phyloP scores from a whole-genome alignment of 257 asterid genomes.

The Voacanga thouarsii region DNA sequence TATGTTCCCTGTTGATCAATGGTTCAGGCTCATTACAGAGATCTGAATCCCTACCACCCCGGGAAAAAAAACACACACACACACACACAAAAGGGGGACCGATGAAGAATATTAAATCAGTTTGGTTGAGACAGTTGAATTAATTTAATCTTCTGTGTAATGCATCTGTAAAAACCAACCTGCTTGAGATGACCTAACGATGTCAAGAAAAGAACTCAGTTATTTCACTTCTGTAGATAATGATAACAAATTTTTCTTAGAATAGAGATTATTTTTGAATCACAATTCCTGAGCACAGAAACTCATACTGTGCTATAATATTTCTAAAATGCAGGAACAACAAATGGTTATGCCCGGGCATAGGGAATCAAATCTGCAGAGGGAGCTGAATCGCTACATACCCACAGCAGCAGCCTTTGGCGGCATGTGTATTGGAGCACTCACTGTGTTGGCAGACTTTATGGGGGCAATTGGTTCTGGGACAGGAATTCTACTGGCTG shows the following conservation, averaged over 20 bases:
- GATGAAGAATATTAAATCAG: neutral
- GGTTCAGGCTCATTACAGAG: no score
- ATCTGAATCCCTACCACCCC: neutral
- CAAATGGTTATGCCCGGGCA: conserved; percentile 90
- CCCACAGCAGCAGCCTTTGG: conserved; percentile 82
- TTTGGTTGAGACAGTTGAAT: neutral
- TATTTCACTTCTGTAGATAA: neutral
- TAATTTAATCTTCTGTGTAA: neutral
- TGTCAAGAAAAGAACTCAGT: neutral
- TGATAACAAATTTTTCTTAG: neutral
- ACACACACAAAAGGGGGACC: no score
- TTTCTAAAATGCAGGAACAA: conserved; percentile 51
- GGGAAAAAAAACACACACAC: no score
- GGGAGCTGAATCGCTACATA: conserved; percentile 63
- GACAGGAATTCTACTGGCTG: conserved; percentile 68
- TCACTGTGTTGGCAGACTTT: conserved; percentile 65
- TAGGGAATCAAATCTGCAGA: conserved; percentile 59
- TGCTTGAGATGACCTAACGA: neutral
- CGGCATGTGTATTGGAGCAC: conserved; percentile 72
- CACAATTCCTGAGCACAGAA: neutral
- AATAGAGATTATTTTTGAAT: neutral
- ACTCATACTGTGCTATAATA: no score
- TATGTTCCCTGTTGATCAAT: no score
- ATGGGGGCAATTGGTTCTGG: conserved; percentile 83
- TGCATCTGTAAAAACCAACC: neutral